A percentile compares a stretch with the other conserved stretches of the same genome.
Conservation (phyloP, 2,329 filamentous ascomycete genomes). For the Trichoderma aggressivum region DNA sequence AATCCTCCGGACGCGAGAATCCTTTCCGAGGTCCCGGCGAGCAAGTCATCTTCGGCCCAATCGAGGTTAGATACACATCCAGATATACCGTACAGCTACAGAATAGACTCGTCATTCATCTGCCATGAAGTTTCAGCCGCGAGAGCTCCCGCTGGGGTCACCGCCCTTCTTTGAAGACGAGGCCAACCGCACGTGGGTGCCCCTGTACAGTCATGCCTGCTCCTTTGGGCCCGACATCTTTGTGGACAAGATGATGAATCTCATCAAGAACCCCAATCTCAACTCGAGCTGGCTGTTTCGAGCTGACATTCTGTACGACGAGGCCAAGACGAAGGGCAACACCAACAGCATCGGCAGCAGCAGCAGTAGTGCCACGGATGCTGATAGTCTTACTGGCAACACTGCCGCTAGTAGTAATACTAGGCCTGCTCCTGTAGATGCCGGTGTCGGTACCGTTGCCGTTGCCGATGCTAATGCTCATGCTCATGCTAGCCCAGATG, state of each 20-base stretch:
- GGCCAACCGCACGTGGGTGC: constrained; percentile 43
- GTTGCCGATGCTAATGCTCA: not conserved
- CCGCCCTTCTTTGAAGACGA: constrained; percentile 30
- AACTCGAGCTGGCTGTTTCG: constrained; percentile 75
- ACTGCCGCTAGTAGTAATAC: not conserved
- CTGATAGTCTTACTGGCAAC: not conserved
- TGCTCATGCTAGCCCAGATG: constrained; percentile 14
- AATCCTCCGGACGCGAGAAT: not conserved
- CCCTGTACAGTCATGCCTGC: constrained; percentile 55
- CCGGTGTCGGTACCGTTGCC: not conserved
- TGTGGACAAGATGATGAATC: constrained; percentile 64
- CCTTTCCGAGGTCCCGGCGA: not conserved
- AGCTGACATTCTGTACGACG: constrained; percentile 63
- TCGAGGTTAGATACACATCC: not conserved
- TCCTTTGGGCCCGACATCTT: constrained; percentile 63
- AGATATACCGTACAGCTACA: not conserved
- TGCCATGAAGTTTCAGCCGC: constrained; percentile 30
- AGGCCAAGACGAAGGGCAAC: constrained; percentile 4
- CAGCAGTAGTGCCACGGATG: not conserved
- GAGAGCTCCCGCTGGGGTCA: constrained; percentile 28
- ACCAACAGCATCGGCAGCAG: not conserved
- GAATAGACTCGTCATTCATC: not conserved
- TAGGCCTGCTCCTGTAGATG: not conserved
- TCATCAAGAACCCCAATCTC: constrained; percentile 75
- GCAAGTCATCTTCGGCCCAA: not conserved